Percentiles rank a stretch among this genome's conserved stretches.
phyloP scores from a whole-genome alignment of 345 rosid genomes.

The Linum trigynum region DNA sequence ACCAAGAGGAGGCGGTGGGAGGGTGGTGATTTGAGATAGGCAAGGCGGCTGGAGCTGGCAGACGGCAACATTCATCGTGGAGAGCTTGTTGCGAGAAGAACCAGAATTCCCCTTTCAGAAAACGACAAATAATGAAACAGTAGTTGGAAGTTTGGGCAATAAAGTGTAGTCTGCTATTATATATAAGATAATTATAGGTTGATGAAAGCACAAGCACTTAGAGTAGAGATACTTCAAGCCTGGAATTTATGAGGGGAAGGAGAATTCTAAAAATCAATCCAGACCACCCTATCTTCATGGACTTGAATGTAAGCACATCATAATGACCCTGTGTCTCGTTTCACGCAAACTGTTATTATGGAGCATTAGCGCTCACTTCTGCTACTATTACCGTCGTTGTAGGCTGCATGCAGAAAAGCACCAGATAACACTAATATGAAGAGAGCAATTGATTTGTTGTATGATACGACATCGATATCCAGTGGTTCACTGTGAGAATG shows the following conservation, averaged over 20 bases:
- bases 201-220: slow-evolving; percentile 99
- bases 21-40: too few relatives aligned
- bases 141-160: too few relatives aligned
- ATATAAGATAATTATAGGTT: slow-evolving; percentile 28
- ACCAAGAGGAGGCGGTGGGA: too few relatives aligned
- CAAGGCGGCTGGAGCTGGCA: too few relatives aligned
- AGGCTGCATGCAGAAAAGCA: slow-evolving; percentile 95
- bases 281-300: slow-evolving; percentile 83
- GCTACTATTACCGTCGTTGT: background rate
- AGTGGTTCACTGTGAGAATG: slow-evolving; percentile 81
- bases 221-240: slow-evolving; percentile 88
- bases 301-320: slow-evolving; percentile 54
- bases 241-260: slow-evolving; percentile 98
- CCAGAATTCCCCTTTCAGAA: too few relatives aligned
- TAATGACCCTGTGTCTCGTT: background rate
- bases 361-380: background rate
- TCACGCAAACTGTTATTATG: background rate
- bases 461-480: slow-evolving; percentile 83
- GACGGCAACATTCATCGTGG: too few relatives aligned
- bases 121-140: too few relatives aligned
- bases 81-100: too few relatives aligned
- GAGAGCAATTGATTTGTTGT: slow-evolving; percentile 87
- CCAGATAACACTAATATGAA: slow-evolving; percentile 74
- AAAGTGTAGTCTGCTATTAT: too few relatives aligned
- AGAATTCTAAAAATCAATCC: slow-evolving; percentile 92